Conservation (phyloP, 306 rosid genomes). For the Styphnolobium japonicum region DNA sequence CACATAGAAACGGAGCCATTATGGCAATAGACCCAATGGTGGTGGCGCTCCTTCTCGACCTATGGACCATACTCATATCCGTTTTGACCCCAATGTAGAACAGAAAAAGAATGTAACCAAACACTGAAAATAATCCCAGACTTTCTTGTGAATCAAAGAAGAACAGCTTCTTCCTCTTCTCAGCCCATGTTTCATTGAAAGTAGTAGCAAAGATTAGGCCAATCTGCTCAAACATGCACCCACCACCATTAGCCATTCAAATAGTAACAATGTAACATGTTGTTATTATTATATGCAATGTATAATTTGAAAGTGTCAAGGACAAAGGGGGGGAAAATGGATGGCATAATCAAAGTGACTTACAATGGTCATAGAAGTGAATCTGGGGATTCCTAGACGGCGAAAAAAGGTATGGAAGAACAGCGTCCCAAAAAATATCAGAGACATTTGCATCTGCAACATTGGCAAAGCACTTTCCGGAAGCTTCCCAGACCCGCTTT, state of each 20-base stretch:
- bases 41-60: slow-evolving; percentile 36
- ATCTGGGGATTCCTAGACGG: slow-evolving; percentile 35
- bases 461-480: slow-evolving; percentile 20
- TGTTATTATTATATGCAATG: background rate
- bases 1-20: slow-evolving; percentile 39
- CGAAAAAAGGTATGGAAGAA: slow-evolving; percentile 15
- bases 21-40: slow-evolving; percentile 33
- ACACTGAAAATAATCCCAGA: slow-evolving; percentile 38
- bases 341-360: background rate
- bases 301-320: background rate
- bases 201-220: slow-evolving; percentile 25
- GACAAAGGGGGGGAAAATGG: background rate
- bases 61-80: slow-evolving; percentile 44
- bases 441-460: slow-evolving; percentile 25
- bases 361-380: slow-evolving; percentile 44
- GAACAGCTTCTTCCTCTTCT: slow-evolving; percentile 16
- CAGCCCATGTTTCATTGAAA: background rate
- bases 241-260: background rate
- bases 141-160: slow-evolving; percentile 40
- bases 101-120: slow-evolving; percentile 56
- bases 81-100: slow-evolving; percentile 68
- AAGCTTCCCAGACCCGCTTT: fast-evolving
- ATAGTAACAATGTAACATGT: background rate
- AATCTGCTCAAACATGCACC: slow-evolving; percentile 19
- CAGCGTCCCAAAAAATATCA: slow-evolving; percentile 29